These are phyloP conservation scores for Bruguiera gymnorhiza DNA, from an alignment of 345 rosid genomes.

Conservation along the genomic window DNA sequence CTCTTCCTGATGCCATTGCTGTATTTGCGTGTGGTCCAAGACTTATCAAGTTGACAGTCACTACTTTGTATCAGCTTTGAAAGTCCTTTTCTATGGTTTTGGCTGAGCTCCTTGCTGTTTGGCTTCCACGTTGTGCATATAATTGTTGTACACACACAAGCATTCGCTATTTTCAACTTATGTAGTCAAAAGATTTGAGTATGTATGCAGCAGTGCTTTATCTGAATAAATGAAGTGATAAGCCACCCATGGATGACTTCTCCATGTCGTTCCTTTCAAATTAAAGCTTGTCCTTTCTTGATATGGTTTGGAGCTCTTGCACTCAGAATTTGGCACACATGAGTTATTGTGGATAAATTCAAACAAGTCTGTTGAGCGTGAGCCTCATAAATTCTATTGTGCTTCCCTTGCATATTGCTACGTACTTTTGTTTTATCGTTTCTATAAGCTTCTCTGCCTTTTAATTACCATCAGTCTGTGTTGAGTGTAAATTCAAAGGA, in stretches of 20 bases:
- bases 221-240: not conserved
- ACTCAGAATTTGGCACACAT: not conserved
- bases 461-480: not conserved
- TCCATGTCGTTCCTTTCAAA: not conserved
- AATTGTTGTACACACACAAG: no score
- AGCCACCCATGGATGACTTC: not conserved
- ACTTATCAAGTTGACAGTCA: conserved; percentile 1
- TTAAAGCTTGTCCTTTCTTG: not conserved
- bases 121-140: no score
- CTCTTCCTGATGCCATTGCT: conserved; percentile 27
- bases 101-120: not conserved
- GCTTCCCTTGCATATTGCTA: not conserved
- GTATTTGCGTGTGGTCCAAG: conserved; percentile 14
- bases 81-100: not conserved
- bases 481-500: not conserved
- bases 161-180: no score
- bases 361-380: not conserved
- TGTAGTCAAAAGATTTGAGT: no score
- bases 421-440: not conserved
- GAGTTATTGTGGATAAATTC: not conserved
- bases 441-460: not conserved
- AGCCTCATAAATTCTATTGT: not conserved
- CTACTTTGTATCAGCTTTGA: not conserved
- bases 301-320: conserved; percentile 1
- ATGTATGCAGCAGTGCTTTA: not conserved